Conservation (phyloP, 2,329 filamentous ascomycete genomes). For the Fusarium pseudocircinatum region DNA sequence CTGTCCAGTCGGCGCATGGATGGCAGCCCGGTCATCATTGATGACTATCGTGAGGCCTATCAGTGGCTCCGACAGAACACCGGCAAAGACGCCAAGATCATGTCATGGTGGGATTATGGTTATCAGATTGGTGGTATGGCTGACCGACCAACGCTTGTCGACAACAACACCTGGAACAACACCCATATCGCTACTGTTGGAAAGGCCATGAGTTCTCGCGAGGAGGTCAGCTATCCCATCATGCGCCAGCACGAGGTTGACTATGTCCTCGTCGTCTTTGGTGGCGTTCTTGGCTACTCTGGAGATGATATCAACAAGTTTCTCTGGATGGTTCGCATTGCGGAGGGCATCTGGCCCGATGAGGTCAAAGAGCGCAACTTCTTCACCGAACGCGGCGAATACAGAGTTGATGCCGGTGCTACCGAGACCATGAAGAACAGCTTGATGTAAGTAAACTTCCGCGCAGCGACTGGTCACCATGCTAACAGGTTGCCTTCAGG, state of each 20-base stretch:
- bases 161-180: slow-evolving; percentile 99
- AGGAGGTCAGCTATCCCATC: slow-evolving; percentile 98
- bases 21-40: slow-evolving; percentile 97
- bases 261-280: slow-evolving; percentile 97
- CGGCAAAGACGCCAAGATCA: slow-evolving; percentile 92
- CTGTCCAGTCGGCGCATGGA: slow-evolving; percentile 92
- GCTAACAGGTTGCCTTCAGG: slow-evolving; percentile 60
- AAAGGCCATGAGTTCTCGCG: slow-evolving; percentile 97
- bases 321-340: slow-evolving; percentile 99
- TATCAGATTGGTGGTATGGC: slow-evolving; percentile 99
- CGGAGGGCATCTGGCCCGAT: slow-evolving; percentile 99
- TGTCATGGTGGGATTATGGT: slow-evolving; percentile 99
- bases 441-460: slow-evolving; percentile 80
- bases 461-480: background rate
- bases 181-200: slow-evolving; percentile 99
- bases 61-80: slow-evolving; percentile 99
- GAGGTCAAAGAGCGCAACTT: slow-evolving; percentile 97
- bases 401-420: slow-evolving; percentile 91
- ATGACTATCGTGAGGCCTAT: slow-evolving; percentile 99
- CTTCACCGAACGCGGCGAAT: slow-evolving; percentile 93
- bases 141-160: slow-evolving; percentile 93
- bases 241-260: slow-evolving; percentile 99
- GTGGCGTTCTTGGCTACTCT: slow-evolving; percentile 94
- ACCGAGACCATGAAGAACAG: slow-evolving; percentile 99
- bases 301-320: slow-evolving; percentile 99